A percentile compares a stretch with the other conserved stretches of the same genome.
phyloP scores from a whole-genome alignment of 345 rosid genomes.

The Firmiana major region DNA sequence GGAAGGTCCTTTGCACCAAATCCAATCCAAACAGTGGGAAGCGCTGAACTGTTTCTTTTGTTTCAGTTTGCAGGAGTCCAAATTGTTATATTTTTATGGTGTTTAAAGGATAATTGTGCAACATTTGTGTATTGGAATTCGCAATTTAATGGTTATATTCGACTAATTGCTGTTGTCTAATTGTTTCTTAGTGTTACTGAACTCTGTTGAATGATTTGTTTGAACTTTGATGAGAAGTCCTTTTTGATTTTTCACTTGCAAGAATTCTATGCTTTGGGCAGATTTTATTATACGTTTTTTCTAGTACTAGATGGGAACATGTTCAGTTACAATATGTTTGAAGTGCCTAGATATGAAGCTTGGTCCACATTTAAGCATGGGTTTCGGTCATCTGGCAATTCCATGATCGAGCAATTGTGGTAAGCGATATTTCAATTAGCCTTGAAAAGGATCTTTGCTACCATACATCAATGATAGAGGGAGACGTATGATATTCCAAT shows the following conservation, averaged over 20 bases:
- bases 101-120: slow-evolving; percentile 4
- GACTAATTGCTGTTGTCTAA: background rate
- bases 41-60: slow-evolving; percentile 22
- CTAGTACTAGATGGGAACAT: background rate
- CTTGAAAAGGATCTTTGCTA: background rate
- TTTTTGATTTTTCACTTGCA: background rate
- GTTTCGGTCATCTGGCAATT: background rate
- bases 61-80: background rate
- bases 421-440: background rate
- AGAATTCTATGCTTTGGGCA: background rate
- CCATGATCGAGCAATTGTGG: background rate
- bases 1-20: slow-evolving; percentile 86
- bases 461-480: background rate
- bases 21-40: slow-evolving; percentile 81
- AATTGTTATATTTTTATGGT: slow-evolving; percentile 4
- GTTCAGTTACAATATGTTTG: background rate
- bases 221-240: background rate
- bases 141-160: background rate
- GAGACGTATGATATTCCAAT: background rate
- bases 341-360: background rate
- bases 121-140: slow-evolving; percentile 16
- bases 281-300: background rate
- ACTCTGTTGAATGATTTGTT: slow-evolving; percentile 1
- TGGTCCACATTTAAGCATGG: background rate
- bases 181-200: background rate